A percentile compares a stretch with the other conserved stretches of the same genome.
These are phyloP conservation scores for Arxiozyma heterogenica DNA, from an alignment of 1,139 yeast genomes.

Conservation along the genomic window DNA sequence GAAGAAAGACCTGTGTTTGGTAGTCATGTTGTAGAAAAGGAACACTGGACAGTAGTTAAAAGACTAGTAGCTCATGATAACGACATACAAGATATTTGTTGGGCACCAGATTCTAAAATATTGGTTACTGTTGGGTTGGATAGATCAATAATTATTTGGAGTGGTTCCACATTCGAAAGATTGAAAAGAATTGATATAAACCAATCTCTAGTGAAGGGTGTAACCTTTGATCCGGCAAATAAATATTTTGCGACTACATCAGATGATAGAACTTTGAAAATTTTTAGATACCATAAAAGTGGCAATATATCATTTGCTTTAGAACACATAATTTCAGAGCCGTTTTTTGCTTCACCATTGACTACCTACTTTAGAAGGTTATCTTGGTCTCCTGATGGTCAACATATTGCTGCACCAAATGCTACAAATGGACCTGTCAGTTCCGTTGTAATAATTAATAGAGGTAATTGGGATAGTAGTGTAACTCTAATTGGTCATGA, in stretches of 20 bases:
- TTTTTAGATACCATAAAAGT: conserved; percentile 76
- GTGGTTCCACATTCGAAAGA: conserved; percentile 82
- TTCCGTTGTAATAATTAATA: conserved; percentile 73
- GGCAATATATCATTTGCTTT: conserved; percentile 73
- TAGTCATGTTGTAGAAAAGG: conserved; percentile 51
- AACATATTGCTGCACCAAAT: conserved; percentile 90
- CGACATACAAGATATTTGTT: conserved; percentile 92
- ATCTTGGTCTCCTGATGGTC: conserved; percentile 98
- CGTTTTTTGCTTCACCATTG: conserved; percentile 81
- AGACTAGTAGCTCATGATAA: conserved; percentile 93
- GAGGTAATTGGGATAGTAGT: conserved; percentile 92
- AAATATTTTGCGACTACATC: conserved; percentile 95
- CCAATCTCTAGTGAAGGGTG: conserved; percentile 92
- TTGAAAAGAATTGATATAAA: conserved; percentile 85
- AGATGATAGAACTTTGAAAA: conserved; percentile 84
- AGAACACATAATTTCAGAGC: conserved; percentile 73
- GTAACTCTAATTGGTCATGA: conserved; percentile 89
- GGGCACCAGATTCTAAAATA: conserved; percentile 92
- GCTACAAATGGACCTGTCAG: conserved; percentile 96
- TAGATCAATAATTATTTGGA: conserved; percentile 87
- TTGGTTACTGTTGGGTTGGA: conserved; percentile 91
- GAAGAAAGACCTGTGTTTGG: conserved; percentile 45
- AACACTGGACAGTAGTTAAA: conserved; percentile 89
- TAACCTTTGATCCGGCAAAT: conserved; percentile 95
- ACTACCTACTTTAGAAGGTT: conserved; percentile 86